A percentile compares a stretch with the other conserved stretches of the same genome.
Conservation (phyloP, 2,329 filamentous ascomycete genomes). For the Sclerotinia minor region DNA sequence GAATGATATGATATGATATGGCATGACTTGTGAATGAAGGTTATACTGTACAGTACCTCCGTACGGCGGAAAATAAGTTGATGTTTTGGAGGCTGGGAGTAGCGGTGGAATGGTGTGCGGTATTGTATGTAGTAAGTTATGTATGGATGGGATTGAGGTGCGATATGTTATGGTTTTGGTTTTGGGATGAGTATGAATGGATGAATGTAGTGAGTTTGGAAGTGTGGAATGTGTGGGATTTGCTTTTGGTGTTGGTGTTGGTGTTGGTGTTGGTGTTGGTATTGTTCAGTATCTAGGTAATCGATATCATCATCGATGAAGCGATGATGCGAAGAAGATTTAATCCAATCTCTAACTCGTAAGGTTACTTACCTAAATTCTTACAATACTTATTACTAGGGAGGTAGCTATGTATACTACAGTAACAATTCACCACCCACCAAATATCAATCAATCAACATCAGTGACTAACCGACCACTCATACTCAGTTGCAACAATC, state of each 20-base stretch:
- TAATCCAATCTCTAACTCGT: not conserved
- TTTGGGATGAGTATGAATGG: not conserved
- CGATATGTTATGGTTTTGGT: not conserved
- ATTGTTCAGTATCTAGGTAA: not conserved
- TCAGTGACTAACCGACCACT: no score
- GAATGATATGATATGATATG: not conserved
- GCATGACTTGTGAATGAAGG: slow-evolving; percentile 3
- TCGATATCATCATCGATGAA: not conserved
- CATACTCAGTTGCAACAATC: no score
- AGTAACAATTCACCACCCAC: no score
- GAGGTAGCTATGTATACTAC: not conserved
- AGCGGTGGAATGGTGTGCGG: not conserved
- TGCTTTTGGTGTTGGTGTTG: no score
- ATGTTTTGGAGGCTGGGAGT: not conserved
- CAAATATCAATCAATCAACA: not conserved
- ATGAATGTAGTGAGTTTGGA: not conserved
- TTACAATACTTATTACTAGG: no score
- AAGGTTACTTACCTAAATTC: no score
- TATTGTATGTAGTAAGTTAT: not conserved
- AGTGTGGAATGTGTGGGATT: not conserved
- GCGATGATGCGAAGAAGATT: not conserved
- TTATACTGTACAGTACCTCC: no score
- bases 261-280: not conserved
- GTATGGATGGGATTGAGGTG: not conserved
- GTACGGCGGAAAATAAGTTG: not conserved